Evolutionary conservation across 2,329 filamentous ascomycete species (phyloP).

Genomic region (Aspergillus puulaauensis): DNA sequence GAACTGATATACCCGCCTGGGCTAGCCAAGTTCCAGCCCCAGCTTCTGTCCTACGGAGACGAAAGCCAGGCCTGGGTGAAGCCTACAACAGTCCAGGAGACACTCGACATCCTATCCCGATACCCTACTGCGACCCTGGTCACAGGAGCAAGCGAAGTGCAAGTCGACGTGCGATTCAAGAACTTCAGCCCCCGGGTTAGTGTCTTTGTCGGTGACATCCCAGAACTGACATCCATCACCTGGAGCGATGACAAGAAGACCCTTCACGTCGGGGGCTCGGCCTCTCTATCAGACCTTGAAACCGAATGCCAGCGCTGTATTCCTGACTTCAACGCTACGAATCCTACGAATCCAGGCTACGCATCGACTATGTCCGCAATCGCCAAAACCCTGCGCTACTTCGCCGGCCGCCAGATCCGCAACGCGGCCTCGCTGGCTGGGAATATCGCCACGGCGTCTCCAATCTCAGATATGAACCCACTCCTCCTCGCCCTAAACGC

Average conservation of each 20-base stretch:
- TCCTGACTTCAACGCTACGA: slow-evolving; percentile 81
- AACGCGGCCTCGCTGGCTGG: slow-evolving; percentile 96
- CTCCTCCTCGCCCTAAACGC: slow-evolving; percentile 87
- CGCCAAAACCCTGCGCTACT: slow-evolving; percentile 88
- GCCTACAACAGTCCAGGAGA: slow-evolving; percentile 73
- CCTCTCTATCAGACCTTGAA: slow-evolving; percentile 88
- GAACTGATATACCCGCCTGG: slow-evolving; percentile 84
- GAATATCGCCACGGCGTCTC: slow-evolving; percentile 89
- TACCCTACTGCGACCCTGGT: slow-evolving; percentile 91
- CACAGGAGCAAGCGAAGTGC: slow-evolving; percentile 92
- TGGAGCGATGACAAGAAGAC: slow-evolving; percentile 53
- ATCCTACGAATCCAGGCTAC: slow-evolving; percentile 55
- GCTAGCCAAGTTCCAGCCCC: slow-evolving; percentile 73
- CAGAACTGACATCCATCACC: slow-evolving; percentile 82
- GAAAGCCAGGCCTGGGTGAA: slow-evolving; percentile 83
- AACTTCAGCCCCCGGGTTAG: slow-evolving; percentile 73
- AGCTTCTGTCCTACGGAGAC: slow-evolving; percentile 77
- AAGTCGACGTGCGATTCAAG: slow-evolving; percentile 99
- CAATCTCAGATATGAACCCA: slow-evolving; percentile 94
- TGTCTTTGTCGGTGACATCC: slow-evolving; percentile 89
- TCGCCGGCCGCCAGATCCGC: slow-evolving; percentile 90
- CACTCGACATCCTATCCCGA: slow-evolving; percentile 81
- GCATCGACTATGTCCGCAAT: slow-evolving; percentile 76
- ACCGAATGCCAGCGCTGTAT: slow-evolving; percentile 70
- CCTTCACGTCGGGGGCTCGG: slow-evolving; percentile 64